These are phyloP conservation scores for Pelargonium nanum DNA, from an alignment of 345 rosid species.

Conservation along the genomic window DNA sequence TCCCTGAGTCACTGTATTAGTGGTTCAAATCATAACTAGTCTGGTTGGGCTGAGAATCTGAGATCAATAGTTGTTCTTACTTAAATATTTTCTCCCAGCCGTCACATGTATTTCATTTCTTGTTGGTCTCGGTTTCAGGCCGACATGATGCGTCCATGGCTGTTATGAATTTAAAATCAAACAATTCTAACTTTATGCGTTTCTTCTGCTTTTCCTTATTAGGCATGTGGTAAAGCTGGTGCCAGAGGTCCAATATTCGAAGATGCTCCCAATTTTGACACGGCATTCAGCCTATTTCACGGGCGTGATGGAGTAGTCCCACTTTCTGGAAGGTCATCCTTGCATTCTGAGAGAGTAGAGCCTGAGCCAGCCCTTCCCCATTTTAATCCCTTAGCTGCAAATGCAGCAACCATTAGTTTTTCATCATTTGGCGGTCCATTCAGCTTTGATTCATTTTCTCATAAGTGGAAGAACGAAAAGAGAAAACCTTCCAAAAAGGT, in stretches of 20 bases:
- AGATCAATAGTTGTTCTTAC: no score
- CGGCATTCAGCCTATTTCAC: constrained; percentile 86
- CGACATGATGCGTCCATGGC: no score
- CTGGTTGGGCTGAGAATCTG: no score
- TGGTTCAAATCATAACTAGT: no score
- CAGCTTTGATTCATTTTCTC: constrained; percentile 64
- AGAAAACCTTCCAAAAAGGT: constrained; percentile 62
- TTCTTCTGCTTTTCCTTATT: no score
- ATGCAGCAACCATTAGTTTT: constrained; percentile 89
- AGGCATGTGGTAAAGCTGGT: constrained; percentile 2
- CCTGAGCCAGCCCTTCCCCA: constrained; percentile 24
- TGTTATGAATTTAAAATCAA: no score
- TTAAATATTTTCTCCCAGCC: no score
- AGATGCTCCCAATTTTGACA: constrained; percentile 94
- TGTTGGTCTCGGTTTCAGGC: no score
- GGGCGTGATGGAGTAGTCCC: constrained; percentile 95
- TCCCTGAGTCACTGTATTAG: no score
- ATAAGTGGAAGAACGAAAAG: constrained; percentile 46
- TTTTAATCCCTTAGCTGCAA: constrained; percentile 90
- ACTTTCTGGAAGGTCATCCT: constrained; percentile 46
- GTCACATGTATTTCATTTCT: no score
- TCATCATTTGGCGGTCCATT: constrained; percentile 93
- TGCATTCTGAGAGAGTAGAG: no score
- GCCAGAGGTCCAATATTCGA: constrained; percentile 90
- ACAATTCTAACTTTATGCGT: no score